Evolutionary conservation across 2,329 filamentous ascomycete genomes (phyloP).

Genomic region (Aspergillus sp.): DNA sequence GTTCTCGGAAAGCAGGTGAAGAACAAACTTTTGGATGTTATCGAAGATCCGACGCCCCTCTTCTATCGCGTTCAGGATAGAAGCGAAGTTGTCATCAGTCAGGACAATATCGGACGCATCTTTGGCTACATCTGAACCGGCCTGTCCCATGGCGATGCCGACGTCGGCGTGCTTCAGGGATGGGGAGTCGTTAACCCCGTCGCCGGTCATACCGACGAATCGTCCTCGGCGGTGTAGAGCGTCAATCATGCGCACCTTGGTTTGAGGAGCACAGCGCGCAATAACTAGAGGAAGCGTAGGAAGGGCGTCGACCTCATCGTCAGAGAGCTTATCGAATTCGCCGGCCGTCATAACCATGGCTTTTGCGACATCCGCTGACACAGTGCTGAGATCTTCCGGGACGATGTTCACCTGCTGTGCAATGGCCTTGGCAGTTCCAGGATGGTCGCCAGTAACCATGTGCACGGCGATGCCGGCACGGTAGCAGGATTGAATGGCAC

Average conservation of each 20-base stretch:
- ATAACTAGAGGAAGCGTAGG: conserved; percentile 46
- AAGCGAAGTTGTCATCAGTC: conserved; percentile 75
- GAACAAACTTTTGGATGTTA: conserved; percentile 76
- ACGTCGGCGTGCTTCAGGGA: conserved; percentile 71
- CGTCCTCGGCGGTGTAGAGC: conserved; percentile 43
- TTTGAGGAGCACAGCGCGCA: conserved; percentile 46
- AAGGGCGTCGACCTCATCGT: conserved; percentile 56
- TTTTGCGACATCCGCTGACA: conserved; percentile 51
- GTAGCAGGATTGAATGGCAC: conserved; percentile 57
- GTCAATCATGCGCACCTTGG: conserved; percentile 77
- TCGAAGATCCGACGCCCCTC: conserved; percentile 76
- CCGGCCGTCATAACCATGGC: conserved; percentile 62
- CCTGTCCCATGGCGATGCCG: conserved; percentile 72
- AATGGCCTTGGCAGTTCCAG: conserved; percentile 65
- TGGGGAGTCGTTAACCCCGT: conserved; percentile 77
- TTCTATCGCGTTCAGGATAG: conserved; percentile 68
- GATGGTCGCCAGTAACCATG: conserved; percentile 75
- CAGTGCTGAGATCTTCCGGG: conserved; percentile 47
- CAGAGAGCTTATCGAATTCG: conserved; percentile 65
- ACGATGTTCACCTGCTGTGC: conserved; percentile 68
- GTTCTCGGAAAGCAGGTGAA: conserved; percentile 67
- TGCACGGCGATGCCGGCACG: conserved; percentile 64
- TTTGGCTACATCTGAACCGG: conserved; percentile 73
- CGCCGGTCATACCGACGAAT: conserved; percentile 77
- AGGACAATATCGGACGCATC: conserved; percentile 53